A percentile compares a stretch with the other conserved stretches of the same genome.
Evolutionary conservation across 306 rosid species (phyloP).

Genomic region (Pyrus pyrifolia): DNA sequence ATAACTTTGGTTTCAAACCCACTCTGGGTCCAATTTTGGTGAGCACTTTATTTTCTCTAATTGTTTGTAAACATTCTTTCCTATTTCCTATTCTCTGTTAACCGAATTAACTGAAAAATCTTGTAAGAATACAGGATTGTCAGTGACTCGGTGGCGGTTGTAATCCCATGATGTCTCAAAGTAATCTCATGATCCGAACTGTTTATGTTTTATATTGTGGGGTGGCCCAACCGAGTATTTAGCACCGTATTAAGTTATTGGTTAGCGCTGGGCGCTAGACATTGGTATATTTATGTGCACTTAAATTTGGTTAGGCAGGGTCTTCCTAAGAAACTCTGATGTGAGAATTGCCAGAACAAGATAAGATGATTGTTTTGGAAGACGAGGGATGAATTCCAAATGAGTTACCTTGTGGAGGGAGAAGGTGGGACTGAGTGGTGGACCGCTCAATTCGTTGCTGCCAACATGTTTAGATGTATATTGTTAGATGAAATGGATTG

Average conservation of each 20-base stretch:
- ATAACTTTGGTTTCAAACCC: too few species aligned
- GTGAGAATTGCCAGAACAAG: conserved; percentile 31
- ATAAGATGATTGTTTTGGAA: conserved; percentile 32
- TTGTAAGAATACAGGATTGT: conserved; percentile 10
- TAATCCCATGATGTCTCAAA: conserved; percentile 4
- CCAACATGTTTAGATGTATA: conserved; percentile 40
- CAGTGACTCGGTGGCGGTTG: not conserved
- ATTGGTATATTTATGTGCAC: too few species aligned
- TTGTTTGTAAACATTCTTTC: not conserved
- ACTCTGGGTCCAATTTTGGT: not conserved
- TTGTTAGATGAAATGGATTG: conserved; percentile 35
- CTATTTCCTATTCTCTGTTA: not conserved
- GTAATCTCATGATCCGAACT: not conserved
- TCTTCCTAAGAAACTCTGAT: conserved; percentile 34
- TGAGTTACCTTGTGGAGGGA: conserved; percentile 24
- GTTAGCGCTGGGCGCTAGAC: too few species aligned
- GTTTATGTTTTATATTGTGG: too few species aligned
- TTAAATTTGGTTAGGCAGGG: conserved; percentile 30
- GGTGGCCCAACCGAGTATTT: too few species aligned
- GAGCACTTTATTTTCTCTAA: not conserved
- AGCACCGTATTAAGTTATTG: too few species aligned
- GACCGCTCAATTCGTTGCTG: not conserved
- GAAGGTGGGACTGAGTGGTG: conserved; percentile 41
- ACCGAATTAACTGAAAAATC: not conserved
- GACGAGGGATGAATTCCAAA: conserved; percentile 29